Evolutionary conservation across 228 moss, liverwort and hornwort genomes (phyloP), one percentile per base, ranked within the genome.

Genomic region (Sphagnum fallax): DNA sequence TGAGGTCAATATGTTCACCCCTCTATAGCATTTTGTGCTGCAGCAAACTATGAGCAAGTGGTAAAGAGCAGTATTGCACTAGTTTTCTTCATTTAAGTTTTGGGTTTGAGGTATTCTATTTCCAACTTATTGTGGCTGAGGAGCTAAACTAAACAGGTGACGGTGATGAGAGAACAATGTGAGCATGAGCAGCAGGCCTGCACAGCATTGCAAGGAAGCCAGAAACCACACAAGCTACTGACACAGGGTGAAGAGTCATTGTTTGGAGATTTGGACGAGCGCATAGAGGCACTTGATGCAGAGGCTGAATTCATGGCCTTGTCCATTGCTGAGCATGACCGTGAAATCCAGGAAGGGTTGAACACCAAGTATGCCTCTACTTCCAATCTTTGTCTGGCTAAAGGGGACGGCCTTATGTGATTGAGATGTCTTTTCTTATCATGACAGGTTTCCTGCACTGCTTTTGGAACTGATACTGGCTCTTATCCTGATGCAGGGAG

Each of bases 231-330:
- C 68, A 76, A 81, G 65, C 71, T 87, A 6, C 66, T 87, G 52
- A 79, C 71, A 49, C 74, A 79, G 64, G 81, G 70, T 0, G 74
- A 89, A 64, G 91, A 82, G 11, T 81, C 84, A 69, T 64, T 78
- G 32, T 72, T 76, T 63, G 81, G 87, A 69, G 83, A 89, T 64
- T 50, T 91, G 49, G 89, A 91, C 73, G 91, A 91, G 60, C 76
- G 81, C 6, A 91, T 89, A 79, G 89, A 91, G 70, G 84, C 87
- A 67, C 75, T 91, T 60, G 89, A 91, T 77, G 91, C 84, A 69
- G 79, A 91, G 32, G 89, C 75, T 18, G 80, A 91, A 62, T 91
- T 87, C 57, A 72, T 89, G 64, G 59, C 79, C n/a, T 72, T 83
- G 72, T 84, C 91, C 10, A 89, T 89, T 67, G 79, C 72, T 67